Evolutionary conservation across 164 flowering plant species (phyloP).

Genomic region (Piper longum): DNA sequence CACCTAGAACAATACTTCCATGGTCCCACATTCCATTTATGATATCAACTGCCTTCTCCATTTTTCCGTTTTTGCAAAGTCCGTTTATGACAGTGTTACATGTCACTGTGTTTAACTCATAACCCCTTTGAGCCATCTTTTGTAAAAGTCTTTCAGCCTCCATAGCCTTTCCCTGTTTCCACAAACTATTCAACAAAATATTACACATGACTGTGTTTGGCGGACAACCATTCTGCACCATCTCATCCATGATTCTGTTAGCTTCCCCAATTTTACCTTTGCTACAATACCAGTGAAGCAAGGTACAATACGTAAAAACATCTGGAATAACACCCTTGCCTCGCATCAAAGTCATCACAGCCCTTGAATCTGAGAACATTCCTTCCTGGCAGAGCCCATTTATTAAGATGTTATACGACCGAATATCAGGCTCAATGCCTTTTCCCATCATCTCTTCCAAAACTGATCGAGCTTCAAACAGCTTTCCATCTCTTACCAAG

Average conservation of each 20-base stretch:
- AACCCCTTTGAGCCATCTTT: slow-evolving; percentile 78
- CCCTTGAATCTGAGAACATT: slow-evolving; percentile 65
- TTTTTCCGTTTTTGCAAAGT: slow-evolving; percentile 57
- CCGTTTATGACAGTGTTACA: slow-evolving; percentile 78
- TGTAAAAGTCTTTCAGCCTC: slow-evolving; percentile 81
- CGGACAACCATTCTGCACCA: slow-evolving; percentile 43
- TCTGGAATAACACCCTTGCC: slow-evolving; percentile 47
- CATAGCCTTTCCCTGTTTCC: slow-evolving; percentile 47
- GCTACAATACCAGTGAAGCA: slow-evolving; percentile 64
- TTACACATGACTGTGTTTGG: slow-evolving; percentile 72
- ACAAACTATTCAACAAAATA: slow-evolving; percentile 74
- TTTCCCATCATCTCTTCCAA: slow-evolving; percentile 58
- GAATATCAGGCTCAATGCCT: slow-evolving; percentile 42
- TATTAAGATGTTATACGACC: slow-evolving; percentile 62
- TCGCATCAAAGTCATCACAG: slow-evolving; percentile 46
- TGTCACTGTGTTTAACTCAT: slow-evolving; percentile 62
- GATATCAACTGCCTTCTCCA: slow-evolving; percentile 77
- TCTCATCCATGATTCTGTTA: slow-evolving; percentile 46
- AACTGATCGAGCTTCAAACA: slow-evolving; percentile 44
- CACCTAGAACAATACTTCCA: slow-evolving; percentile 79
- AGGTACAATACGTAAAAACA: slow-evolving; percentile 55
- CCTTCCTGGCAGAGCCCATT: slow-evolving; percentile 74
- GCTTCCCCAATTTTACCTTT: slow-evolving; percentile 54
- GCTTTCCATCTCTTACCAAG: slow-evolving; percentile 52
- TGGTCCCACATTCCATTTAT: slow-evolving; percentile 72